A percentile compares a stretch with the other conserved stretches of the same genome.
Conservation (phyloP, 495 filamentous ascomycete genomes). For the Aspergillus taichungensis region DNA sequence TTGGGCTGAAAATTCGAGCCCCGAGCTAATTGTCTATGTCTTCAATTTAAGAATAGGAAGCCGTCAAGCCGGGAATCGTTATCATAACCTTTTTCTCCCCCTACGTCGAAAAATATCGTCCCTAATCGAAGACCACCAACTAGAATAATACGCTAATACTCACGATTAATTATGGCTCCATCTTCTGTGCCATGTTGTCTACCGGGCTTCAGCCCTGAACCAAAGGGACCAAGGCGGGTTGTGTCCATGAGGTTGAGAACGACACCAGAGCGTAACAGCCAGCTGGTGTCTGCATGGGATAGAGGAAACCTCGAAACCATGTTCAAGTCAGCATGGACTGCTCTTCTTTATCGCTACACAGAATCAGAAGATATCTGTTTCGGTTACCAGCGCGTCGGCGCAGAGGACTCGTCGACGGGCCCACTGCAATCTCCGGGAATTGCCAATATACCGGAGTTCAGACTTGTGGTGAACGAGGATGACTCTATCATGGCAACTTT, state of each 20-base stretch:
- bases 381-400: conserved; percentile 37
- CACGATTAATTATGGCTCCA: conserved; percentile 24
- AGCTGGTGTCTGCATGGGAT: conserved; percentile 30
- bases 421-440: conserved; percentile 13
- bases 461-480: conserved; percentile 23
- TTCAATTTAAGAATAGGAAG: conserved; percentile 11
- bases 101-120: too few species aligned
- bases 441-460: conserved; percentile 12
- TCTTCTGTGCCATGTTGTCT: conserved; percentile 31
- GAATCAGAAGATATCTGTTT: conserved; percentile 48
- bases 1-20: conserved; percentile 2
- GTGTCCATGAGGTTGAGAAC: conserved; percentile 30
- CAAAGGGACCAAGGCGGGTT: conserved; percentile 25
- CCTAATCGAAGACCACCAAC: too few species aligned
- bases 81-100: background rate
- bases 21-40: conserved; percentile 1
- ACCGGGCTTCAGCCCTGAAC: conserved; percentile 25
- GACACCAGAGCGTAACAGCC: conserved; percentile 20
- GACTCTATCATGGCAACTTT: conserved; percentile 24
- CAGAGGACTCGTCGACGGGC: conserved; percentile 13
- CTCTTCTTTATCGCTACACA: conserved; percentile 46
- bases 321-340: conserved; percentile 45
- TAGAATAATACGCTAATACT: conserved; percentile 1
- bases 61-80: background rate
- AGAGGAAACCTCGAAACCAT: conserved; percentile 21